Conservation (phyloP, 2,329 filamentous ascomycete species). For the Knufia fluminis region DNA sequence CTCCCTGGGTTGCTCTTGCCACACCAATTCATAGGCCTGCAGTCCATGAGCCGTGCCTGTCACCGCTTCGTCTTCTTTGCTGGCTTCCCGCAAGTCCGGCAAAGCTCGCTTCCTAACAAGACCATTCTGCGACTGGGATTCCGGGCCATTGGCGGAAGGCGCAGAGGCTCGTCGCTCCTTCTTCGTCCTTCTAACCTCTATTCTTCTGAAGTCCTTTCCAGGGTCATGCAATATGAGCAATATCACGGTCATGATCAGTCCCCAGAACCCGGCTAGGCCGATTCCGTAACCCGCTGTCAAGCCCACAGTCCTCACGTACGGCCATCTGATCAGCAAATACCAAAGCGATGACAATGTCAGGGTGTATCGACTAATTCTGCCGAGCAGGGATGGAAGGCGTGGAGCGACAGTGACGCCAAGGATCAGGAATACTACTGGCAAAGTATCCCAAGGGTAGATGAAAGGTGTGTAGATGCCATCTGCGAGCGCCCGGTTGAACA, state of each 20-base stretch:
- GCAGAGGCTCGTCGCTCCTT: neutral
- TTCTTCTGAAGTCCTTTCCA: slow-evolving; percentile 27
- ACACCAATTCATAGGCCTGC: slow-evolving; percentile 25
- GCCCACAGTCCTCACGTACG: slow-evolving; percentile 33
- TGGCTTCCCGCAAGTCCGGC: neutral
- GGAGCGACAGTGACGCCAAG: slow-evolving; percentile 16
- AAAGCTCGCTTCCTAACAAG: neutral
- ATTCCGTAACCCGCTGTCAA: slow-evolving; percentile 46
- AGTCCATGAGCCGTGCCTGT: slow-evolving; percentile 18
- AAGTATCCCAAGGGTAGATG: slow-evolving; percentile 21
- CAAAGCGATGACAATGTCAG: neutral
- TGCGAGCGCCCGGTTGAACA: slow-evolving; percentile 15
- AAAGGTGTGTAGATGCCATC: slow-evolving; percentile 18
- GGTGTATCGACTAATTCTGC: neutral
- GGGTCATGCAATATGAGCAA: slow-evolving; percentile 48
- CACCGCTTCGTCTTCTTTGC: slow-evolving; percentile 10
- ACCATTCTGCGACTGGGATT: neutral
- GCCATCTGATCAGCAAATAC: slow-evolving; percentile 1
- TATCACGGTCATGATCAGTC: slow-evolving; percentile 43
- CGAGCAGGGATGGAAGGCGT: slow-evolving; percentile 6
- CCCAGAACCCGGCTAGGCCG: slow-evolving; percentile 47
- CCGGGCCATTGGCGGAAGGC: neutral
- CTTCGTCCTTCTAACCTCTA: neutral
- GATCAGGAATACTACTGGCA: slow-evolving; percentile 18
- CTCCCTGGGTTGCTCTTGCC: slow-evolving; percentile 44